Evolutionary conservation across 306 rosid genomes (phyloP), one percentile per base, ranked within the genome.

Genomic region (Citrullus amarus): DNA sequence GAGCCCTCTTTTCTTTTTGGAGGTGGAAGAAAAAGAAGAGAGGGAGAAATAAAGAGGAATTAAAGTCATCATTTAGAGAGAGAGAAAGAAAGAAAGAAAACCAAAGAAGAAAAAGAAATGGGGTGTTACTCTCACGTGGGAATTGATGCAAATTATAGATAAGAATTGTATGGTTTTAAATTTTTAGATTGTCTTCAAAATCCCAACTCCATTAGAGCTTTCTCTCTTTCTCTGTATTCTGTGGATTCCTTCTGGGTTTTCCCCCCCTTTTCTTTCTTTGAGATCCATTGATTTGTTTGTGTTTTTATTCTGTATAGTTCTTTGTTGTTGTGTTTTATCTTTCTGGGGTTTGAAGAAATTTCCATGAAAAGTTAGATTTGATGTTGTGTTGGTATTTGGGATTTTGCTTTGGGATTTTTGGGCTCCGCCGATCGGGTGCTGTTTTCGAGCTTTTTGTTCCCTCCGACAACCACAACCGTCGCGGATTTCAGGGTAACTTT

Each of bases 81-180:
- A 73, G 76, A 65, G 60, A 75, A 22, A 73, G 74, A 67, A 9
- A 43, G 48, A 43, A 28, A 55, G 13, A 43, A 48, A 53, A 16
- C 20, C 20, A 76, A 22, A 74, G 75, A 59, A 30, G 55, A 11
- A 62, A 72, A 34, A 69, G 76, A 60, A 41, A 78, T 36, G 56
- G 15, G 15, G 86, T 80, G 86, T 43, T 86, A 77, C 56, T 86
- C 88, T 86, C 87, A 83, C 92, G 84, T 88, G 92, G 85, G 84
- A 82, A 77, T 80, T 81, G 83, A 82, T 71, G 81, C 84, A 82
- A 82, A 81, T 83, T 69, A 80, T 84, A 75, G 85, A 79, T 39
- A 50, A 86, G 87, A 88, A 70, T 85, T 69, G 51, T 80, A 83
- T 84, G 83, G 85, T 82, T 82, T 79, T 72, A 57, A 82, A 48